Evolutionary conservation across 495 filamentous ascomycete genomes (phyloP).

Genomic region (Xylaria acuta): DNA sequence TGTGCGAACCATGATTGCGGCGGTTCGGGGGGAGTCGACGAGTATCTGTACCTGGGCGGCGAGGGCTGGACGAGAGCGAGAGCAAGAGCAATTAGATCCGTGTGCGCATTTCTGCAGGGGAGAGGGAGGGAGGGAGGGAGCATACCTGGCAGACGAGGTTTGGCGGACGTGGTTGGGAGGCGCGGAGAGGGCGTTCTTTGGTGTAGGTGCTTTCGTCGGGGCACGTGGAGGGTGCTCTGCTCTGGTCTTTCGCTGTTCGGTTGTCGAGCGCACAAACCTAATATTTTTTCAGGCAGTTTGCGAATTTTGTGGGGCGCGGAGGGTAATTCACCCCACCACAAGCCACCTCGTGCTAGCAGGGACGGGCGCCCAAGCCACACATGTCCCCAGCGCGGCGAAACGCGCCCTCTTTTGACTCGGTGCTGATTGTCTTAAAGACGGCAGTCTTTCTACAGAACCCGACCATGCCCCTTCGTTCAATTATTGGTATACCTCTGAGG

Average conservation of each 20-base stretch:
- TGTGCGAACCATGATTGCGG: conserved; percentile 83
- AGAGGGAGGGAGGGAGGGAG: conserved; percentile 52
- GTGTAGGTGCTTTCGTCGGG: conserved; percentile 1
- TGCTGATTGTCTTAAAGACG: not conserved
- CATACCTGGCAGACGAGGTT: conserved; percentile 60
- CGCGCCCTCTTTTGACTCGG: no score
- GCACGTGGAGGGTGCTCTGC: conserved; percentile 14
- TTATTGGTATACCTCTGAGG: not conserved
- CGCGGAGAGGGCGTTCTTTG: conserved; percentile 13
- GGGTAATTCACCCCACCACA: conserved; percentile 7
- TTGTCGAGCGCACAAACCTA: conserved; percentile 19
- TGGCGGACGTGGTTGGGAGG: conserved; percentile 23
- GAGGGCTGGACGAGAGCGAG: conserved; percentile 64
- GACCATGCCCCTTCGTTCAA: not conserved
- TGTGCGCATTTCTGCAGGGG: not conserved
- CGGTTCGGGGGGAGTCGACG: conserved; percentile 59
- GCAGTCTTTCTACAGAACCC: not conserved
- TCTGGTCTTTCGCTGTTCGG: conserved; percentile 2
- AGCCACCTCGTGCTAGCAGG: not conserved
- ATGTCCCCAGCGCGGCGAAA: no score
- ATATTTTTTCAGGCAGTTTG: conserved; percentile 9
- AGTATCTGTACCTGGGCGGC: conserved; percentile 63
- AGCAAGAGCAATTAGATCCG: conserved; percentile 56
- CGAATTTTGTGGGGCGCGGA: conserved; percentile 11
- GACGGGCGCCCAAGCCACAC: not conserved